These are phyloP conservation scores for Zarea fungicola DNA, from an alignment of 2,329 filamentous ascomycete species.

Conservation along the genomic window DNA sequence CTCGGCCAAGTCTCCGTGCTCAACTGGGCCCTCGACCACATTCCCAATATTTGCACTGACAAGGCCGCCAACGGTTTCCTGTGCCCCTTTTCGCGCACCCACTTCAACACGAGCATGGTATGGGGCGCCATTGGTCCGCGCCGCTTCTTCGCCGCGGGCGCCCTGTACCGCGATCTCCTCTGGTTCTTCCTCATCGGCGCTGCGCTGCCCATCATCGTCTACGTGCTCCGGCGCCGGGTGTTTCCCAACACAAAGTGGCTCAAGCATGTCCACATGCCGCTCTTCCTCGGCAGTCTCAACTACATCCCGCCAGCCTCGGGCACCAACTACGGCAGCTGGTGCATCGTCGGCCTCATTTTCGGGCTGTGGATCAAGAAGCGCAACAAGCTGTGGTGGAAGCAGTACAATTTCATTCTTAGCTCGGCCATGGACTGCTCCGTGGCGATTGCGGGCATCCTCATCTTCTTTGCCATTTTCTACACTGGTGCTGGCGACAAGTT, in stretches of 20 bases:
- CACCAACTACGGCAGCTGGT: slow-evolving; percentile 29
- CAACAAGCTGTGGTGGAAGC: slow-evolving; percentile 25
- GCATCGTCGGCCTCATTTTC: slow-evolving; percentile 25
- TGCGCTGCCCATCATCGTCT: slow-evolving; percentile 42
- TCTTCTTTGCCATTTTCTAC: slow-evolving; percentile 30
- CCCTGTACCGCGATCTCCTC: slow-evolving; percentile 43
- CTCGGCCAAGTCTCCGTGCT: slow-evolving; percentile 38
- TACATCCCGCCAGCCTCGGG: slow-evolving; percentile 29
- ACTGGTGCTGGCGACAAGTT: slow-evolving; percentile 23
- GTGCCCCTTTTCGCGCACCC: slow-evolving; percentile 29
- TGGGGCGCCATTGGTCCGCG: slow-evolving; percentile 53
- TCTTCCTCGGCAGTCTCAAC: slow-evolving; percentile 27
- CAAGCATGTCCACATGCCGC: slow-evolving; percentile 24
- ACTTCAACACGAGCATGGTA: slow-evolving; percentile 50
- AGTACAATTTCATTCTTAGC: slow-evolving; percentile 28
- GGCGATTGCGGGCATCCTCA: slow-evolving; percentile 27
- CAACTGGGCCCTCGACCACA: slow-evolving; percentile 36
- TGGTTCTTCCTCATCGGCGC: slow-evolving; percentile 52
- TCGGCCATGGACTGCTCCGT: slow-evolving; percentile 27
- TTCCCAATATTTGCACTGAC: slow-evolving; percentile 42
- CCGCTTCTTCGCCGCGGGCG: slow-evolving; percentile 47
- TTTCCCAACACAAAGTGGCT: slow-evolving; percentile 24
- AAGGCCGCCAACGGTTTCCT: slow-evolving; percentile 43
- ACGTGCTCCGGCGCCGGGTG: slow-evolving; percentile 23
- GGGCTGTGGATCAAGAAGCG: slow-evolving; percentile 21